phyloP scores from a whole-genome alignment of 345 rosid genomes.

The Heritiera littoralis region DNA sequence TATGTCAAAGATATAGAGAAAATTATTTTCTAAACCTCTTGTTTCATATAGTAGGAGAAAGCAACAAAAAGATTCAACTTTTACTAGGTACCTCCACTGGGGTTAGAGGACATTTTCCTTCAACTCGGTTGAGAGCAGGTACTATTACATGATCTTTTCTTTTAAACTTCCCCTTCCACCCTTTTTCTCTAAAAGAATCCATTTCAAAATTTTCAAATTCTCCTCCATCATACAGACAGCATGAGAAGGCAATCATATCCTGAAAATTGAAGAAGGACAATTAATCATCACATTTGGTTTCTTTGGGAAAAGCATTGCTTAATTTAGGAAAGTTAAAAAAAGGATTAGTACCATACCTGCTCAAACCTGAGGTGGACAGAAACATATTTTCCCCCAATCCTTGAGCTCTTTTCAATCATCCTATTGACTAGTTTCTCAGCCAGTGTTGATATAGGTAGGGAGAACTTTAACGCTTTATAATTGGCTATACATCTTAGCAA shows the following conservation, averaged over 20 bases:
- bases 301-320: background rate
- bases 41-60: conserved; percentile 4
- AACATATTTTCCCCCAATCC: conserved; percentile 71
- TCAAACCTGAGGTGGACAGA: conserved; percentile 91
- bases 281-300: background rate
- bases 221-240: conserved; percentile 89
- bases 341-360: conserved; percentile 52
- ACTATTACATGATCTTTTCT: conserved; percentile 55
- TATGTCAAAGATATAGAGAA: too few relatives aligned
- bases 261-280: conserved; percentile 28
- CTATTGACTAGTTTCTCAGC: conserved; percentile 64
- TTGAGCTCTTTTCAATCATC: conserved; percentile 77
- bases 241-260: conserved; percentile 99
- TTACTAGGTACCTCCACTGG: conserved; percentile 76
- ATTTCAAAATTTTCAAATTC: conserved; percentile 64
- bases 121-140: conserved; percentile 75
- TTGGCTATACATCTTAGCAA: conserved; percentile 83
- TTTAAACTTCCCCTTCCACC: conserved; percentile 90
- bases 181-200: conserved; percentile 65
- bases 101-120: conserved; percentile 94
- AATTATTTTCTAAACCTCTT: too few relatives aligned
- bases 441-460: conserved; percentile 56
- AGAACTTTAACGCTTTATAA: conserved; percentile 78
- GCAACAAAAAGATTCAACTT: background rate
- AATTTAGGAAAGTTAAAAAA: background rate